These are phyloP conservation scores for Dendrostoma leiphaemia DNA, from an alignment of 2,329 filamentous ascomycete genomes.

Conservation along the genomic window DNA sequence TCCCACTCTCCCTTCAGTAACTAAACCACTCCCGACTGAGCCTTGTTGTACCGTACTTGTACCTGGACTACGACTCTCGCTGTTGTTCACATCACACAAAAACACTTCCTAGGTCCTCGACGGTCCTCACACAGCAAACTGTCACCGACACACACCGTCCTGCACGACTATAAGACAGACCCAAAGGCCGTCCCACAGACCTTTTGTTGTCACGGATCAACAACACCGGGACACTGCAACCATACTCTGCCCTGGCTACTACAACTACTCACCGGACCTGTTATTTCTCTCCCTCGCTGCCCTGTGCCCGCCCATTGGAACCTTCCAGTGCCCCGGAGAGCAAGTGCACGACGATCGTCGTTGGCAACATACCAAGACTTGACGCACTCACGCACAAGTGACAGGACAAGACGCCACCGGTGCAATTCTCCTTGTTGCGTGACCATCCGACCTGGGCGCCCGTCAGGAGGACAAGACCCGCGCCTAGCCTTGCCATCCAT, in stretches of 20 bases:
- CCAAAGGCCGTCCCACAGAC: no score
- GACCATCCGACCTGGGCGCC: slow-evolving; percentile 3
- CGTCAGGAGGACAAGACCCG: slow-evolving; percentile 16
- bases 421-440: slow-evolving; percentile 8
- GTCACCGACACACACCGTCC: neutral
- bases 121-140: neutral
- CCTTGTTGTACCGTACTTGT: no score
- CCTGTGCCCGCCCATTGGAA: slow-evolving; percentile 1
- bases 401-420: slow-evolving; percentile 5
- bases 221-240: no score
- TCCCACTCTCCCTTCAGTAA: neutral
- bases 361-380: slow-evolving; percentile 1
- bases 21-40: neutral
- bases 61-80: neutral
- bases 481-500: slow-evolving; percentile 14
- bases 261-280: neutral
- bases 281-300: neutral
- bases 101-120: neutral
- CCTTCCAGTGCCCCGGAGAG: no score
- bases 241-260: no score
- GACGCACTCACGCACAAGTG: neutral
- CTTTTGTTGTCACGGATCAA: no score
- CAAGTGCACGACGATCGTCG: slow-evolving; percentile 3
- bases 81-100: neutral
- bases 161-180: no score